Evolutionary conservation across 2,329 filamentous ascomycete species (phyloP).

Genomic region (Pseudomassariella vexata): DNA sequence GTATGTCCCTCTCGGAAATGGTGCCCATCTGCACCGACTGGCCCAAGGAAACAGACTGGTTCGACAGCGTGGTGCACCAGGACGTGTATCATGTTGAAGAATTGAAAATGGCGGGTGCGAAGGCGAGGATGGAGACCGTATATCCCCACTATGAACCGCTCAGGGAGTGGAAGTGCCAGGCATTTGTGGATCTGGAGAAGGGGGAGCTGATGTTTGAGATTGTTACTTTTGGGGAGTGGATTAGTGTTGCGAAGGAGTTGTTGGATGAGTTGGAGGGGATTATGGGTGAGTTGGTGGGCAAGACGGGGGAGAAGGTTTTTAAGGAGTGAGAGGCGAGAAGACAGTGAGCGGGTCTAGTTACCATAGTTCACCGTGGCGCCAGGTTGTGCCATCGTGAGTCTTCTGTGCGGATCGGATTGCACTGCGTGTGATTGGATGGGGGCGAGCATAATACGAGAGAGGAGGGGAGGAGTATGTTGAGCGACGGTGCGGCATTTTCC

Average conservation of each 20-base stretch:
- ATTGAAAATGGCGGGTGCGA: constrained; percentile 32
- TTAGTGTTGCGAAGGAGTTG: constrained; percentile 41
- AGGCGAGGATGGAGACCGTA: constrained; percentile 47
- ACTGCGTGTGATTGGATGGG: no score
- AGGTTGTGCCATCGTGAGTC: no score
- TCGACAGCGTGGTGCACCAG: constrained; percentile 53
- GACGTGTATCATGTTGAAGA: constrained; percentile 57
- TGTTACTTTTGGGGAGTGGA: constrained; percentile 54
- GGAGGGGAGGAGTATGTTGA: no score
- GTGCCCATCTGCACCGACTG: constrained; percentile 41
- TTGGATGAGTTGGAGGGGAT: constrained; percentile 42
- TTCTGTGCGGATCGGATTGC: no score
- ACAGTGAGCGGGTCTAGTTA: not conserved
- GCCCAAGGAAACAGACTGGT: constrained; percentile 34
- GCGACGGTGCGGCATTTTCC: no score
- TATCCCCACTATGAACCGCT: constrained; percentile 54
- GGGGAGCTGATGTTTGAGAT: constrained; percentile 50
- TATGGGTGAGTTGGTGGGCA: constrained; percentile 32
- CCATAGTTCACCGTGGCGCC: no score
- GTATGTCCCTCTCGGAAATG: constrained; percentile 49
- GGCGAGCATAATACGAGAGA: no score
- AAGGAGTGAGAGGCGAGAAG: no score
- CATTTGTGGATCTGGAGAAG: constrained; percentile 47
- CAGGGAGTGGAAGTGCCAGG: constrained; percentile 56
- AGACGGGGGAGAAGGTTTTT: constrained; percentile 27